A percentile compares a stretch with the other conserved stretches of the same genome.
These are phyloP conservation scores for Sphaerosporella brunnea DNA, from an alignment of 495 filamentous ascomycete species.

Conservation along the genomic window DNA sequence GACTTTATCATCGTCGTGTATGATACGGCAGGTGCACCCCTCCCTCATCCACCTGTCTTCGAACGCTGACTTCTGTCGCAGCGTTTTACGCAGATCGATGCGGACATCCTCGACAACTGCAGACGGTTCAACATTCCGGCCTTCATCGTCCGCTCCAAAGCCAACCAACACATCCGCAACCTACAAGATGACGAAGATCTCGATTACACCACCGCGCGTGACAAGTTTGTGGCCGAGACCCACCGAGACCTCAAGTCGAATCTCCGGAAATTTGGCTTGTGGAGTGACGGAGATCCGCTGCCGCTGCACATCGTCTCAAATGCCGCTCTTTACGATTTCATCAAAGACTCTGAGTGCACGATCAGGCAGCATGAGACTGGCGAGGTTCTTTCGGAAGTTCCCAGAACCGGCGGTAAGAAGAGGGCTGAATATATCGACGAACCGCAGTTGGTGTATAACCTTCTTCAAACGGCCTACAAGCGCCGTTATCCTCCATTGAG, in stretches of 20 bases:
- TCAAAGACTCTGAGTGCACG: too few relatives aligned
- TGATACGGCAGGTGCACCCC: background rate
- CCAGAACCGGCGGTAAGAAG: too few relatives aligned
- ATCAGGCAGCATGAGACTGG: too few relatives aligned
- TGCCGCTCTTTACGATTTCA: too few relatives aligned
- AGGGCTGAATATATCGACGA: background rate
- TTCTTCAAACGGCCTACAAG: background rate
- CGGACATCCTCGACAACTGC: conserved; percentile 10
- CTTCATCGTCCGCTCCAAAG: conserved; percentile 17
- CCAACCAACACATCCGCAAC: conserved; percentile 13
- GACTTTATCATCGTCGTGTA: conserved; percentile 12
- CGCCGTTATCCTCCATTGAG: too few relatives aligned
- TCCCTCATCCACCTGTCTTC: too few relatives aligned
- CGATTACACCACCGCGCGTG: background rate
- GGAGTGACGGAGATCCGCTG: background rate
- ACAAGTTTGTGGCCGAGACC: background rate
- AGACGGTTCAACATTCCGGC: conserved; percentile 11
- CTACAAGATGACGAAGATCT: background rate
- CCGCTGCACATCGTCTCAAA: too few relatives aligned
- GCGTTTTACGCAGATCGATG: conserved; percentile 10
- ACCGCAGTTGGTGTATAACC: background rate
- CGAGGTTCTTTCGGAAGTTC: too few relatives aligned
- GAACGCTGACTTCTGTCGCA: too few relatives aligned
- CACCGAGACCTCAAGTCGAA: background rate
- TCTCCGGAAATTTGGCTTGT: background rate